Evolutionary conservation across 1,284 basidiomycete genomes (phyloP), one percentile per base, ranked within the genome.

Genomic region (Malassezia cuniculi): DNA sequence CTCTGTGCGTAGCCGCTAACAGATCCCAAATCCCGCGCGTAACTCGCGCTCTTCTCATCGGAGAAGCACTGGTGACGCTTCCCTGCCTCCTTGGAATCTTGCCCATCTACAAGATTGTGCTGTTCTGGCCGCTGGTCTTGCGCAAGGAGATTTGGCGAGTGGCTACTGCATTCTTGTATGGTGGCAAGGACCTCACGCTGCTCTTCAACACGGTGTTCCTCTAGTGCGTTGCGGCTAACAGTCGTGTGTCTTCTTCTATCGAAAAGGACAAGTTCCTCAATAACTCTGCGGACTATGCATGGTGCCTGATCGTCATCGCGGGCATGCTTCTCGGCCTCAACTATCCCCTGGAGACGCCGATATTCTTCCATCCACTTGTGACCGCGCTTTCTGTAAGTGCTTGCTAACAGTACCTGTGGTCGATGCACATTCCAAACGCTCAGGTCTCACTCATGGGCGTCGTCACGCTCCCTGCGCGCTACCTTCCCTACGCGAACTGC

Each of bases 21-120:
- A 18, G 47, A 6, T 29, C 21, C 15, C 84, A 85, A 70, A 82
- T 89, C 3, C 85, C 85, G 0, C 80, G 82, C 31, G 80, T 89
- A 15, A 87, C 85, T 3, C 76, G 84, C 21, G 77, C 78, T 45
- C 65, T 85, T 15, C 73, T 78, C 35, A 71, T 69, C 8, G 78
- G 80, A 1, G 76, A 77, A 3, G 60, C 80, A 1, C 75, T 69
- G 0, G 69, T 85, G 26, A 76, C 83, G 0, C 22, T 80, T 0
- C 75, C 82, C 0, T 71, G 75, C 26, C 66, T 82, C 43, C 66
- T 81, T 48, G 68, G 75, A 10, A 43, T 84, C 6, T 58, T 82
- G 14, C 69, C 73, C 2, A 68, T 72, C 0, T 77, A 78, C 61
- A 71, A 66, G 27, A 47, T 83, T 45, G 31, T 81, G 0, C 84